These are phyloP conservation scores for Mariannaea elegans DNA, from an alignment of 2,329 filamentous ascomycete species.

Conservation along the genomic window DNA sequence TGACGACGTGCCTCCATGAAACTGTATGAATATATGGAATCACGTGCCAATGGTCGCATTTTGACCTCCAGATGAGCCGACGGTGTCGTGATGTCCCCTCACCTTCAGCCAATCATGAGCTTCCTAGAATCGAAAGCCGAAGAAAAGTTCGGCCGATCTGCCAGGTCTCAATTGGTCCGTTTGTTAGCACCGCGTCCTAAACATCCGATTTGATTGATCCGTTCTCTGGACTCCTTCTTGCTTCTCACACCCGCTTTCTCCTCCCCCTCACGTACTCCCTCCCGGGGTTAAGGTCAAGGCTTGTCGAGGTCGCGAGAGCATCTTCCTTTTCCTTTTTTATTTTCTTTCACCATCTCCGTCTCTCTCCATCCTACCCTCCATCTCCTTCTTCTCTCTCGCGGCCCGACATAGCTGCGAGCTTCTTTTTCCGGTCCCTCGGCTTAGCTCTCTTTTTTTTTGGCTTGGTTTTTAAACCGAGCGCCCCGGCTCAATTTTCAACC, in stretches of 20 bases:
- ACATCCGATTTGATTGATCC: conserved; percentile 38
- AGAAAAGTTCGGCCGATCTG: conserved; percentile 35
- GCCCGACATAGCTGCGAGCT: conserved; percentile 39
- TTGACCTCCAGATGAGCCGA: conserved; percentile 30
- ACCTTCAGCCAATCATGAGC: conserved; percentile 43
- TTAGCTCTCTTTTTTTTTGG: conserved; percentile 24
- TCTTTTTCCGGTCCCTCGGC: conserved; percentile 23
- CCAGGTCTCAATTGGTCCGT: conserved; percentile 33
- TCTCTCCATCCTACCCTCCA: conserved; percentile 14
- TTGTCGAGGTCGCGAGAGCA: conserved; percentile 42
- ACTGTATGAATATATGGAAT: conserved; percentile 21
- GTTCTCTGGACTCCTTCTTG: conserved; percentile 33
- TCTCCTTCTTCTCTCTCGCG: conserved; percentile 36
- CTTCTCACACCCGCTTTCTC: conserved; percentile 20
- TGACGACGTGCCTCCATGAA: too few species aligned
- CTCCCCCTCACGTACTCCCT: neutral
- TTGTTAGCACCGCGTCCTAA: conserved; percentile 28
- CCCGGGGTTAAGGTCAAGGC: conserved; percentile 26
- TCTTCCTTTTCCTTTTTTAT: conserved; percentile 14
- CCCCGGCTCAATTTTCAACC: conserved; percentile 36
- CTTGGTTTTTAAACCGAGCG: conserved; percentile 35
- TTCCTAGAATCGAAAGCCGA: conserved; percentile 4
- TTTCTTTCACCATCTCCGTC: conserved; percentile 1
- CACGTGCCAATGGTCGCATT: conserved; percentile 38
- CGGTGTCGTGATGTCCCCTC: conserved; percentile 40